Base-by-base conservation (phyloP, 139 green algal genomes). In the Picochlorum sp. region DNA sequence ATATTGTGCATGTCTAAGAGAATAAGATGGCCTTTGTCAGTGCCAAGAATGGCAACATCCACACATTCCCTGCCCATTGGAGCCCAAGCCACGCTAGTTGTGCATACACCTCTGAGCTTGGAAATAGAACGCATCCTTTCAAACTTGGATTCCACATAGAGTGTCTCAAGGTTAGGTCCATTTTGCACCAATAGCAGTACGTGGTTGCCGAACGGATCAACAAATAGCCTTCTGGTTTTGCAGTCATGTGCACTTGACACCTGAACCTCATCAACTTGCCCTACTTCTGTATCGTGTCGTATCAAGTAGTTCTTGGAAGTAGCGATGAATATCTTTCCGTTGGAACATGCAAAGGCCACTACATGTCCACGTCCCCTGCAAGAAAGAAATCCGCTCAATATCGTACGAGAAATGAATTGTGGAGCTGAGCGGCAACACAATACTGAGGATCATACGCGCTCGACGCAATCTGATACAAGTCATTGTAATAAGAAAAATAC, bases 271-370 rank as follows among this genome's bases (percentile, higher is more conserved):
- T 55, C 26, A 31, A 79, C 74, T 68, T 66, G 55, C 50, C 28
- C 51, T 3, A 65, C 61, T 35, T 59, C 50, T 9, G 75, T 79
- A 32, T 85, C 69, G 61, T 93, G 90, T 2, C 87, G 75, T 30
- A 94, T 50, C 31, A 95, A 52, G 52, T 69, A 90, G 7, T 78
- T 85, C 7, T 72, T 44, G 2, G 71, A 75, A 13, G 87, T 95
- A 22, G 77, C 84, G 24, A 95, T 61, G 10, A 86, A 58, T 4
- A 95, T 63, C 7, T 28, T 57, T n/a, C 87, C 78, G 33, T 65
- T 65, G 45, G 50, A 57, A 9, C 51, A 51, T 1, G 67, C 49
- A 24, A 74, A 64, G 18, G 52, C 60, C 3, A 74, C 53, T 1
- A 60, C 33, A 33, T 56, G 20, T 26, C 67, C 60, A 20, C 60